phyloP scores from a whole-genome alignment of 2,329 filamentous ascomycete genomes.

The Hypoxylon sp. region DNA sequence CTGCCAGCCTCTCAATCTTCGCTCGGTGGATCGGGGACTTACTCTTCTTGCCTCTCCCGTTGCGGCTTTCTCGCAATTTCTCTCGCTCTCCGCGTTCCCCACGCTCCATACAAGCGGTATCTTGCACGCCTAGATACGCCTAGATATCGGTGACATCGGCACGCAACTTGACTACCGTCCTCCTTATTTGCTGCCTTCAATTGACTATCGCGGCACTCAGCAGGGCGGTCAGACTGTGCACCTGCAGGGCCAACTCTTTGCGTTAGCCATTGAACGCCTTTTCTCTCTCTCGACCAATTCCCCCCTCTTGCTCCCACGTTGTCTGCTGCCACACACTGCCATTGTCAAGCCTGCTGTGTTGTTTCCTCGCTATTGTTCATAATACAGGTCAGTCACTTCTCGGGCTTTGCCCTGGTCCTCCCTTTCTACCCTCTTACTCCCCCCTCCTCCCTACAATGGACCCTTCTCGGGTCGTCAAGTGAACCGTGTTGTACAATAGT shows the following conservation, averaged over 20 bases:
- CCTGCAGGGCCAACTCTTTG: slow-evolving; percentile 49
- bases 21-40: slow-evolving; percentile 25
- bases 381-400: slow-evolving; percentile 56
- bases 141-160: slow-evolving; percentile 54
- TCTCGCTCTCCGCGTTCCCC: slow-evolving; percentile 48
- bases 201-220: slow-evolving; percentile 51
- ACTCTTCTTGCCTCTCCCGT: slow-evolving; percentile 35
- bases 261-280: slow-evolving; percentile 52
- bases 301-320: slow-evolving; percentile 53
- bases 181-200: slow-evolving; percentile 54
- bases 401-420: slow-evolving; percentile 27
- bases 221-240: slow-evolving; percentile 53
- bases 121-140: slow-evolving; percentile 47
- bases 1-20: slow-evolving; percentile 44
- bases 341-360: slow-evolving; percentile 49
- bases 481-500: slow-evolving; percentile 56
- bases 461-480: slow-evolving; percentile 56
- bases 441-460: slow-evolving; percentile 53
- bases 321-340: slow-evolving; percentile 53
- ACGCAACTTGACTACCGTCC: slow-evolving; percentile 47
- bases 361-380: slow-evolving; percentile 55
- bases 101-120: slow-evolving; percentile 46
- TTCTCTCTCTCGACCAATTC: slow-evolving; percentile 49
- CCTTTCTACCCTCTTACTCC: slow-evolving; percentile 42
- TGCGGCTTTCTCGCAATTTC: slow-evolving; percentile 34